phyloP scores from a whole-genome alignment of 192 early-diverging fungal genomes.

The Coemansia sp. region DNA sequence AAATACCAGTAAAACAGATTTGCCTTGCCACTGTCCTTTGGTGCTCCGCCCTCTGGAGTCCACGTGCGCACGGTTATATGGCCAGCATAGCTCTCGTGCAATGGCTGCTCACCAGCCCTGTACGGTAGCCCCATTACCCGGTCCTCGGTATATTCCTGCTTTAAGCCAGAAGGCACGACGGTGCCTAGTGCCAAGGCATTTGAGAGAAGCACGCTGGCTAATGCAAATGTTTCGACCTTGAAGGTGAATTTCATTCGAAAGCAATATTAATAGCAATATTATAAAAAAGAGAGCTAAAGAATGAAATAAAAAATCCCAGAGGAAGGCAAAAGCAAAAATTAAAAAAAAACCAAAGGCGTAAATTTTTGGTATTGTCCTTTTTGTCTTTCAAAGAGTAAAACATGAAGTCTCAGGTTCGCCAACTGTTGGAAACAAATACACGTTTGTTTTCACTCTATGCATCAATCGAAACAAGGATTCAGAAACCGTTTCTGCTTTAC shows the following conservation, averaged over 20 bases:
- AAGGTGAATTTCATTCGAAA: not conserved
- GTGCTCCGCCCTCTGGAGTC: slow-evolving; percentile 34
- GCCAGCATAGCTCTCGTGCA: slow-evolving; percentile 61
- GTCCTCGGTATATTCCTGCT: slow-evolving; percentile 11
- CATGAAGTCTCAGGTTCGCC: no score
- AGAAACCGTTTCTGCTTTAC: not conserved
- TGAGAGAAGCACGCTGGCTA: not conserved
- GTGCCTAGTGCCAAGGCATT: not conserved
- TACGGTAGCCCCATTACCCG: slow-evolving; percentile 45
- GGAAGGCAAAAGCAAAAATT: no score
- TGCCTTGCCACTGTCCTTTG: slow-evolving; percentile 33
- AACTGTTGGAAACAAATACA: no score
- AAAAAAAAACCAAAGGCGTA: no score
- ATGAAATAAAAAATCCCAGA: not conserved
- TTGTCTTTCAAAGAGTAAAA: no score
- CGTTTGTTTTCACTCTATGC: no score
- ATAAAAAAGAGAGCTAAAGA: not conserved
- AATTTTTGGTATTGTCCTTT: no score
- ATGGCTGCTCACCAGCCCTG: slow-evolving; percentile 56
- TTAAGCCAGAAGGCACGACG: not conserved
- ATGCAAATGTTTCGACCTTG: not conserved
- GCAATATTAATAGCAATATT: not conserved
- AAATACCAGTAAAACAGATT: slow-evolving; percentile 78
- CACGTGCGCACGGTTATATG: slow-evolving; percentile 60
- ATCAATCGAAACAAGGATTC: not conserved